Conservation (phyloP, 2,329 filamentous ascomycete genomes). For the Lasiodiplodia sp. region DNA sequence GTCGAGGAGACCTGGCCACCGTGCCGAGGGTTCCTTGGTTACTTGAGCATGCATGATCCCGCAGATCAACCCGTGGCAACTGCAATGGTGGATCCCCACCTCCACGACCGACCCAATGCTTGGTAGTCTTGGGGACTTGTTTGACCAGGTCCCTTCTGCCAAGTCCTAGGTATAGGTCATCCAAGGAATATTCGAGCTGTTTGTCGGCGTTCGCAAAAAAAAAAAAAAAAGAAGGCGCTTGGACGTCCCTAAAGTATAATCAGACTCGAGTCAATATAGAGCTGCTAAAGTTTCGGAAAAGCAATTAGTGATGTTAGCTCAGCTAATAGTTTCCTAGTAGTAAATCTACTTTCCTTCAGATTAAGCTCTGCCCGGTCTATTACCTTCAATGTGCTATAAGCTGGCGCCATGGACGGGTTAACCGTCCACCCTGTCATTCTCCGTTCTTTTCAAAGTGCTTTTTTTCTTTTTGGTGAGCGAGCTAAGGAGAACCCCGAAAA, state of each 20-base stretch:
- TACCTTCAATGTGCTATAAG: no score
- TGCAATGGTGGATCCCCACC: not conserved
- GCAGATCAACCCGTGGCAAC: not conserved
- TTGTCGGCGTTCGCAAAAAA: not conserved
- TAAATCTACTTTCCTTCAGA: no score
- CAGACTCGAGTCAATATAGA: not conserved
- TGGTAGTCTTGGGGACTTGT: not conserved
- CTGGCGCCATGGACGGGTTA: no score
- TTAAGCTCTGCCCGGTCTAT: no score
- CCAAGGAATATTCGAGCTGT: not conserved
- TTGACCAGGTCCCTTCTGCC: not conserved
- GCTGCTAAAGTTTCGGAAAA: not conserved
- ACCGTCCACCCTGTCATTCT: no score
- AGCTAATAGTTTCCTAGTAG: no score
- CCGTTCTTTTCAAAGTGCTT: no score
- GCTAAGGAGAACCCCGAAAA: no score
- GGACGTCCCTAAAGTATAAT: no score
- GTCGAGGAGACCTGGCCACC: not conserved
- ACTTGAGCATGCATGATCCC: no score
- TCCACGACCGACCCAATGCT: not conserved
- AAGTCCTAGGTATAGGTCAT: not conserved
- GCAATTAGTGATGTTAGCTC: not conserved
- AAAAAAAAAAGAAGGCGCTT: not conserved
- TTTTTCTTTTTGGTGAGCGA: no score
- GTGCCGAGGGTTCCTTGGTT: not conserved